These are phyloP conservation scores for Scalesia atractyloides DNA, from an alignment of 129 eudicot genomes.

Conservation along the genomic window DNA sequence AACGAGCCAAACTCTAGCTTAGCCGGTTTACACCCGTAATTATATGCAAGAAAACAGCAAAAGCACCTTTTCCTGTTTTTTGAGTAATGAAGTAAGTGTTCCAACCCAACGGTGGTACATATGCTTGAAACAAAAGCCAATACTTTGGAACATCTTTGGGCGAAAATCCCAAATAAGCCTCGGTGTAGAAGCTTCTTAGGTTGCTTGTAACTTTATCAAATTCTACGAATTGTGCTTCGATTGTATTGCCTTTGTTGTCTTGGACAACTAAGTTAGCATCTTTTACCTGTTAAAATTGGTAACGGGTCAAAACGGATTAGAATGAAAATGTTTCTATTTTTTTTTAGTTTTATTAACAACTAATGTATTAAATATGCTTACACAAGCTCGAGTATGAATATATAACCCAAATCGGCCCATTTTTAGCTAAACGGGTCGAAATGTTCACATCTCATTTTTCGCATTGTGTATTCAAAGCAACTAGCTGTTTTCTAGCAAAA, in stretches of 20 bases:
- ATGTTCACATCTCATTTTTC: neutral
- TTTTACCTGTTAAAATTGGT: conserved; percentile 52
- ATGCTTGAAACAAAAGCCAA: conserved; percentile 72
- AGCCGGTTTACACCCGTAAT: neutral
- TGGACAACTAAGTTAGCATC: conserved; percentile 60
- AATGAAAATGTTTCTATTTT: neutral
- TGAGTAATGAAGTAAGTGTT: conserved; percentile 78
- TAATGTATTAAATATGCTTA: neutral
- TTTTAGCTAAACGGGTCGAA: neutral
- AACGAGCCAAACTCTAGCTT: too few species aligned
- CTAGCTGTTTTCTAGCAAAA: neutral
- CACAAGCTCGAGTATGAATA: neutral
- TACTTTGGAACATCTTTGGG: conserved; percentile 61
- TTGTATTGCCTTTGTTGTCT: conserved; percentile 59
- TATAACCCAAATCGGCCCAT: neutral
- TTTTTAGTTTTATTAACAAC: neutral
- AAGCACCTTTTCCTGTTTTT: conserved; percentile 55
- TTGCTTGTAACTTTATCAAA: conserved; percentile 65
- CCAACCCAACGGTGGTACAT: conserved; percentile 89
- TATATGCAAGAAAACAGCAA: neutral
- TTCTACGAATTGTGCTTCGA: conserved; percentile 66
- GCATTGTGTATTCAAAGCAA: neutral
- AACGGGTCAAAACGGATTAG: neutral
- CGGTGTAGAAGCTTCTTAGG: conserved; percentile 62
- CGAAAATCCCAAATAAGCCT: conserved; percentile 78